These are phyloP conservation scores for Trichoderma koningiopsis DNA, from an alignment of 2,329 filamentous ascomycete genomes.

Conservation along the genomic window DNA sequence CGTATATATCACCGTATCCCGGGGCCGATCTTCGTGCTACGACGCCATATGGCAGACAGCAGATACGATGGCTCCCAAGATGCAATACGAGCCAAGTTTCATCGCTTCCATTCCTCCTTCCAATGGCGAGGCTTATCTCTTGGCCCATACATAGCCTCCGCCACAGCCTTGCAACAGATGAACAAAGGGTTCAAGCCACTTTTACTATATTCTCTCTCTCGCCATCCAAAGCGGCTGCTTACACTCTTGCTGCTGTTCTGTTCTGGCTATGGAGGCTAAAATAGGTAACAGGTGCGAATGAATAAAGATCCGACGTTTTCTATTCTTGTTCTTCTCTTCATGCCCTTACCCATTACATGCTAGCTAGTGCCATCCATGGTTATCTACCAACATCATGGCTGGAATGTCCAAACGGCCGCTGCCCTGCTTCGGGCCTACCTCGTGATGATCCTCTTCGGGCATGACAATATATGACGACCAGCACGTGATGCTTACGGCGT, in stretches of 20 bases:
- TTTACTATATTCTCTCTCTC: not conserved
- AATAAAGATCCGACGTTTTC: not conserved
- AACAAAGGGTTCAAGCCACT: not conserved
- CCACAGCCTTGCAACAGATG: not conserved
- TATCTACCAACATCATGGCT: not conserved
- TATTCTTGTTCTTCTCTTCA: not conserved
- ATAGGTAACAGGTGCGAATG: not conserved
- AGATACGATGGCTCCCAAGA: not conserved
- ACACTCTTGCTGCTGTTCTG: not conserved
- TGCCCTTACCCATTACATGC: not conserved
- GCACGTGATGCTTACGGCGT: not conserved
- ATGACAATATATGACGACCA: not conserved
- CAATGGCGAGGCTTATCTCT: not conserved
- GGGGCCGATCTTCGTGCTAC: not conserved
- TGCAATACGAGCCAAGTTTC: not conserved
- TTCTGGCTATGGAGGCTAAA: not conserved
- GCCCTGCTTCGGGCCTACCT: not conserved
- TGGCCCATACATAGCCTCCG: conserved; percentile 1
- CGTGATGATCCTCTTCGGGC: conserved; percentile 2
- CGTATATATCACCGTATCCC: not conserved
- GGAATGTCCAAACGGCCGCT: conserved; percentile 4
- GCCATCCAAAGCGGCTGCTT: not conserved
- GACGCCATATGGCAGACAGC: not conserved
- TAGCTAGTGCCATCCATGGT: not conserved
- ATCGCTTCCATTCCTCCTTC: not conserved